A percentile compares a stretch with the other conserved stretches of the same genome.
Evolutionary conservation across 495 filamentous ascomycete species (phyloP).

Genomic region (Choiromyces venosus): DNA sequence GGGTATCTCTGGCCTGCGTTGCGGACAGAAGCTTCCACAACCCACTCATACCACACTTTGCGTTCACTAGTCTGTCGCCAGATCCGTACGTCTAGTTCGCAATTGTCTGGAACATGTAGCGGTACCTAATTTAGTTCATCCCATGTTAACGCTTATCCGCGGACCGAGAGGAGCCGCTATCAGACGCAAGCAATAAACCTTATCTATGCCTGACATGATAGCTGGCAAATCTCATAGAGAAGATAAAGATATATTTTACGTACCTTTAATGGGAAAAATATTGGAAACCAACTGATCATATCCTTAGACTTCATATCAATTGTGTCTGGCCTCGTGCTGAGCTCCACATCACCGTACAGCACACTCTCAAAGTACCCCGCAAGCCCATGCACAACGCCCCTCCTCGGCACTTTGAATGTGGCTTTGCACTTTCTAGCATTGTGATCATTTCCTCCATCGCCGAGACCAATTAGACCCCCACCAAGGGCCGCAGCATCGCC

Average conservation of each 20-base stretch:
- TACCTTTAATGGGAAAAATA: constrained; percentile 95
- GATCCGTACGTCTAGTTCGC: constrained; percentile 83
- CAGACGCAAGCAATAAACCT: constrained; percentile 5
- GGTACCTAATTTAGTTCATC: constrained; percentile 58
- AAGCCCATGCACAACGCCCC: constrained; percentile 83
- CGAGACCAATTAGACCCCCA: constrained; percentile 57
- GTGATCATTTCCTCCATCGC: constrained; percentile 72
- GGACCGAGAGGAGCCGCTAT: constrained; percentile 8
- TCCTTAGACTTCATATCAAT: constrained; percentile 88
- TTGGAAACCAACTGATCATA: constrained; percentile 99
- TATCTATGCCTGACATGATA: constrained; percentile 4
- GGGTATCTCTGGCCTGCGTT: constrained; percentile 61
- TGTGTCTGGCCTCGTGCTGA: constrained; percentile 86
- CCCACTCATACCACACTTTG: constrained; percentile 99
- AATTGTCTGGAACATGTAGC: constrained; percentile 76
- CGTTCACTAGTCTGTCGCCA: constrained; percentile 90
- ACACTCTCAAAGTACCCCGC: constrained; percentile 95
- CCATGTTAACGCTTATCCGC: constrained; percentile 8
- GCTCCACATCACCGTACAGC: constrained; percentile 74
- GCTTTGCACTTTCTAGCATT: constrained; percentile 65
- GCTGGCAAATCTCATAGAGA: neutral
- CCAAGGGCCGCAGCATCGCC: constrained; percentile 47
- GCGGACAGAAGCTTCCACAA: constrained; percentile 73
- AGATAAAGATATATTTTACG: constrained; percentile 27
- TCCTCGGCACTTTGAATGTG: constrained; percentile 46